These are phyloP conservation scores for Gautieria morchelliformis DNA, from an alignment of 768 basidiomycete species.

Conservation along the genomic window DNA sequence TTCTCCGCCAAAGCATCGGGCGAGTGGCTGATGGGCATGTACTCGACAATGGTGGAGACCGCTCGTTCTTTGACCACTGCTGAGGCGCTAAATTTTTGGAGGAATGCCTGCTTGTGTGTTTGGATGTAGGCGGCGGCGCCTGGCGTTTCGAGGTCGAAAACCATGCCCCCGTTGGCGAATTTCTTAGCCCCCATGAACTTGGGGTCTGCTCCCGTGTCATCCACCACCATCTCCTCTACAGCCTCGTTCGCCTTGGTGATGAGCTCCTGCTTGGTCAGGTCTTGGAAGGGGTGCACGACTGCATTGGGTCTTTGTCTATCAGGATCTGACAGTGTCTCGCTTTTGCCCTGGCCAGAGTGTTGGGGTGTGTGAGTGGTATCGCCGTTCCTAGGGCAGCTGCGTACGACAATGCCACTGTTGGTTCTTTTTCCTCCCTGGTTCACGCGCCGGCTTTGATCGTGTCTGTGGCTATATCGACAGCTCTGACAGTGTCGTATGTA, in stretches of 20 bases:
- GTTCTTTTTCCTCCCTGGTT: background rate
- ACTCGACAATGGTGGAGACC: background rate
- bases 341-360: no score
- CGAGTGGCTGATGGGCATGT: background rate
- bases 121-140: background rate
- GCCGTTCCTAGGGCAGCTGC: no score
- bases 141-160: background rate
- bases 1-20: background rate
- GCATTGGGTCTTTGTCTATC: no score
- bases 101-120: background rate
- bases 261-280: background rate
- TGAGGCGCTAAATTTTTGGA: background rate
- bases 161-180: background rate
- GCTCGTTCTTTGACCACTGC: background rate
- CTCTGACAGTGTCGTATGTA: background rate
- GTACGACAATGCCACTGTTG: no score
- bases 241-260: background rate
- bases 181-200: background rate
- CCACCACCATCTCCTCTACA: background rate
- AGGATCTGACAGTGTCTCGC: no score
- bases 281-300: no score
- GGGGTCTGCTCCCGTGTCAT: background rate
- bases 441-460: background rate
- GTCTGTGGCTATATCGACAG: background rate
- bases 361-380: no score